phyloP scores from a whole-genome alignment of 768 basidiomycete species.

The Hydnum rufescens region DNA sequence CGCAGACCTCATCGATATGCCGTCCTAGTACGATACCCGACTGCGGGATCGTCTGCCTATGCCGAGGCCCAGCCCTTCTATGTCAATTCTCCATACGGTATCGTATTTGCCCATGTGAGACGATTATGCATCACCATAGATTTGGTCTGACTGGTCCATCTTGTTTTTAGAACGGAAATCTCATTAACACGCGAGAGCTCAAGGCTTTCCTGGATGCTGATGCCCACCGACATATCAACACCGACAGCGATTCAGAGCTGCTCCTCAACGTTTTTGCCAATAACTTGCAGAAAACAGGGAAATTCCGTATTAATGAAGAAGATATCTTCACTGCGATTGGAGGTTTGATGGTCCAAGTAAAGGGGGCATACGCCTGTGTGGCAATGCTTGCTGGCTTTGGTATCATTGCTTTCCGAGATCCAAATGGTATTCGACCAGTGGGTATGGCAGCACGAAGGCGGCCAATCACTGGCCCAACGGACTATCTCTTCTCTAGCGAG shows the following conservation, averaged over 20 bases:
- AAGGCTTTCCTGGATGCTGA: slow-evolving; percentile 87
- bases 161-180: slow-evolving; percentile 71
- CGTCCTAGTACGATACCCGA: slow-evolving; percentile 77
- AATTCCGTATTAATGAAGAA: slow-evolving; percentile 98
- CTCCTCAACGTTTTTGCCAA: slow-evolving; percentile 95
- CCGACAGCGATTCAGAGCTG: slow-evolving; percentile 92
- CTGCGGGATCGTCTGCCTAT: slow-evolving; percentile 90
- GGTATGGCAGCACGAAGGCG: slow-evolving; percentile 58
- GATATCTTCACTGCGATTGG: slow-evolving; percentile 93
- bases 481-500: slow-evolving; percentile 87
- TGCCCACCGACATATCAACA: slow-evolving; percentile 97
- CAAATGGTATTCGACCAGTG: slow-evolving; percentile 88
- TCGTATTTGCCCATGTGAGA: slow-evolving; percentile 88
- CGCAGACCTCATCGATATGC: slow-evolving; percentile 4
- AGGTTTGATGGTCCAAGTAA: slow-evolving; percentile 71
- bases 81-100: slow-evolving; percentile 99
- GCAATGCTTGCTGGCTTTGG: slow-evolving; percentile 99
- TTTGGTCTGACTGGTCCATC: not conserved
- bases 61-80: slow-evolving; percentile 99
- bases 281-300: slow-evolving; percentile 94
- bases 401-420: slow-evolving; percentile 93
- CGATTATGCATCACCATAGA: slow-evolving; percentile 4
- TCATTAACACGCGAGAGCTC: slow-evolving; percentile 79
- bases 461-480: slow-evolving; percentile 22
- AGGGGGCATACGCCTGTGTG: slow-evolving; percentile 90